Evolutionary conservation across 169 alveolate genomes (phyloP).

Genomic region (Plasmodium billcollinsi): DNA sequence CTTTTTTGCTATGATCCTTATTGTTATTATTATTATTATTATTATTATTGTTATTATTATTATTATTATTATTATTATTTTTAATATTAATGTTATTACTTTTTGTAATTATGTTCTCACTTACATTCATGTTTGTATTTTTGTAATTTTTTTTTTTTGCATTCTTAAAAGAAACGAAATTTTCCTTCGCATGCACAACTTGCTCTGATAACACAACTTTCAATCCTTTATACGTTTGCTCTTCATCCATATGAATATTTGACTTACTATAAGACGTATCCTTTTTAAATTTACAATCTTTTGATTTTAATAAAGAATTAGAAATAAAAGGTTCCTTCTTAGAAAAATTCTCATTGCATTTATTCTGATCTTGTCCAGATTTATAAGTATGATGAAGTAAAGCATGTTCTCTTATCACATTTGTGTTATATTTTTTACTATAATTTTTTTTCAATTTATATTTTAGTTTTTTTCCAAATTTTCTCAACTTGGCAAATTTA

Average conservation of each 20-base stretch:
- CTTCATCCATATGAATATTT: slow-evolving; percentile 36
- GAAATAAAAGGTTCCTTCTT: neutral
- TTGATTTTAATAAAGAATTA: slow-evolving; percentile 7
- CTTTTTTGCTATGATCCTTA: too few species aligned
- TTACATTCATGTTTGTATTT: neutral
- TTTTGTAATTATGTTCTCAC: neutral
- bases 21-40: too few species aligned
- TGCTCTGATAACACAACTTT: slow-evolving; percentile 24
- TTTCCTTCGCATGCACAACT: slow-evolving; percentile 40
- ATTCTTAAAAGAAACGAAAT: neutral
- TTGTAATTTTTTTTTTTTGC: neutral
- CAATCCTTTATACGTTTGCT: slow-evolving; percentile 7
- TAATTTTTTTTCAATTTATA: slow-evolving; percentile 12
- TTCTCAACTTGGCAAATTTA: slow-evolving; percentile 39
- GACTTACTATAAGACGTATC: neutral
- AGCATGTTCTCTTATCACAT: neutral
- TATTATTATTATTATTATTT: neutral
- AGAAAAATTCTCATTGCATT: neutral
- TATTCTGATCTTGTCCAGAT: neutral
- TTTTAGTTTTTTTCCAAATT: slow-evolving; percentile 41
- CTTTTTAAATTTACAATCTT: neutral
- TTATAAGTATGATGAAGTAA: neutral
- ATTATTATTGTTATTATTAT: too few species aligned
- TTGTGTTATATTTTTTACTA: neutral
- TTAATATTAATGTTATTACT: neutral